A percentile compares a stretch with the other conserved stretches of the same genome.
phyloP scores from a whole-genome alignment of 1,284 basidiomycete genomes.

The Bondarzewia mesenterica region DNA sequence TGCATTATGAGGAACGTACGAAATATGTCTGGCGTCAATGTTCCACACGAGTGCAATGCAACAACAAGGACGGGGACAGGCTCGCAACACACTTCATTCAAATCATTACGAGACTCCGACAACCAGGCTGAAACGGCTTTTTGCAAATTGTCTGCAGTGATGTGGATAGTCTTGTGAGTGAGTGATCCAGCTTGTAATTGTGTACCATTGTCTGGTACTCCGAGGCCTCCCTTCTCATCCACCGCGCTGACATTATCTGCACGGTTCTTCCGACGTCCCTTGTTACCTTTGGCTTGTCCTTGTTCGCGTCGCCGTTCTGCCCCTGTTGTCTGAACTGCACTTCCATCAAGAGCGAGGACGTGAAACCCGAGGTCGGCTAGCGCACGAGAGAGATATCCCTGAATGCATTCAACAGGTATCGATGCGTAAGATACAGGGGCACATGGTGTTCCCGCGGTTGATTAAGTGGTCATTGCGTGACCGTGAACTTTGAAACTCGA shows the following conservation, averaged over 20 bases:
- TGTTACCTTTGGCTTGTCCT: conserved; percentile 14
- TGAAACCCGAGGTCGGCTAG: conserved; percentile 29
- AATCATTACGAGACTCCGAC: conserved; percentile 6
- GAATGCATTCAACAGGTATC: not conserved
- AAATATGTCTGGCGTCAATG: conserved; percentile 37
- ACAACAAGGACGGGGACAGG: conserved; percentile 47
- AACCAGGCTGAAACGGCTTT: conserved; percentile 15
- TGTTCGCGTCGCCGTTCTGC: conserved; percentile 25
- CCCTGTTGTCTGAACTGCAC: conserved; percentile 34
- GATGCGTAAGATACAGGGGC: not conserved
- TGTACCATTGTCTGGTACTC: not conserved
- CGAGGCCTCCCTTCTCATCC: not conserved
- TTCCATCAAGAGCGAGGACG: conserved; percentile 45
- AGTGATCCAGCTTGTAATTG: conserved; percentile 25
- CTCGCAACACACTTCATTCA: not conserved
- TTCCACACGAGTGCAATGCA: conserved; percentile 54
- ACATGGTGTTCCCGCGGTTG: not conserved
- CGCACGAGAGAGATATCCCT: conserved; percentile 44
- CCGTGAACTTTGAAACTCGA: not conserved
- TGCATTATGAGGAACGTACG: conserved; percentile 24
- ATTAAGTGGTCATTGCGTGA: not conserved
- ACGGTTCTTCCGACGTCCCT: conserved; percentile 7
- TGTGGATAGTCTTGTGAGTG: conserved; percentile 41
- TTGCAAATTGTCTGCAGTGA: conserved; percentile 35
- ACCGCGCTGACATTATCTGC: not conserved